A percentile compares a stretch with the other conserved stretches of the same genome.
Evolutionary conservation across 495 filamentous ascomycete genomes (phyloP).

Genomic region (Penicillium mononematosum): DNA sequence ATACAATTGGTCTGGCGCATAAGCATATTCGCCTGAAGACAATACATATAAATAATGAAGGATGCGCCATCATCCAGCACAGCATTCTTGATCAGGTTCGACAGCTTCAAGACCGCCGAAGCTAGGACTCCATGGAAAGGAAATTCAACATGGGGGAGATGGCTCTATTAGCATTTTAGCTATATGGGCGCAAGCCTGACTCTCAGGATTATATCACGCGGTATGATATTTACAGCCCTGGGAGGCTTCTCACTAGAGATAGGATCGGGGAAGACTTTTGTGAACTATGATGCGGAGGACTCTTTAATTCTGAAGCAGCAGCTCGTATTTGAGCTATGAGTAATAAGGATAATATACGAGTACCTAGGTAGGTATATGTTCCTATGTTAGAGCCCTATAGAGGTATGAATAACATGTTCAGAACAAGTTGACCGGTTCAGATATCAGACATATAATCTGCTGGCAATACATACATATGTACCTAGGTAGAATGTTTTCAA

Average conservation of each 20-base stretch:
- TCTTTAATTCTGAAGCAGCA: not conserved
- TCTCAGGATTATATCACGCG: conserved; percentile 41
- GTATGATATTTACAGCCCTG: conserved; percentile 51
- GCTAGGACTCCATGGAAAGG: no score
- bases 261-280: conserved; percentile 40
- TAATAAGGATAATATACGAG: not conserved
- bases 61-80: no score
- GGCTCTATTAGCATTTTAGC: conserved; percentile 25
- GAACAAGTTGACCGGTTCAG: not conserved
- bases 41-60: no score
- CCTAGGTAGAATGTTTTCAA: no score
- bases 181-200: conserved; percentile 35
- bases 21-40: no score
- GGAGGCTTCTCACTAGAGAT: conserved; percentile 49
- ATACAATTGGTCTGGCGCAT: no score
- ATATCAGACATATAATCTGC: not conserved
- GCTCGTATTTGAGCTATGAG: not conserved
- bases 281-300: conserved; percentile 17
- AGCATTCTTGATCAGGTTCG: no score
- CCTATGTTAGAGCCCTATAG: not conserved
- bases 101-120: no score
- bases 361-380: not conserved
- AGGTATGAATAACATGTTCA: not conserved
- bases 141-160: no score
- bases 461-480: not conserved